These are phyloP conservation scores for Gastrodia elata DNA, from an alignment of 106 monocot species.

Conservation along the genomic window DNA sequence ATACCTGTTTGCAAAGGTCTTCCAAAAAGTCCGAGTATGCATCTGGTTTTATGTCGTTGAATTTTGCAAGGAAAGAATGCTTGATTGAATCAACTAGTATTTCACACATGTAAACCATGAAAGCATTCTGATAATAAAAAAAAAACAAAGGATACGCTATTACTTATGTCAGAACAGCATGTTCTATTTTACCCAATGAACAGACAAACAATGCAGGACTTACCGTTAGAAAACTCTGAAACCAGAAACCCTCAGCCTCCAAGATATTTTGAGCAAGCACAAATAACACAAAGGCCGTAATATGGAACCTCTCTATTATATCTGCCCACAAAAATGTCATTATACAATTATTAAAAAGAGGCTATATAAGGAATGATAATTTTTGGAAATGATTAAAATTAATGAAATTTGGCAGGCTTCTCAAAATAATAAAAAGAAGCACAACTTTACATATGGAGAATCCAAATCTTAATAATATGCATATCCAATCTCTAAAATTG, in stretches of 20 bases:
- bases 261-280: conserved; percentile 77
- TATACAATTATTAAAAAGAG: not conserved
- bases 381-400: not conserved
- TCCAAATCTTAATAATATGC: too few species aligned
- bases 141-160: conserved; percentile 12
- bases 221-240: conserved; percentile 58
- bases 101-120: conserved; percentile 79
- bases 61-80: conserved; percentile 95
- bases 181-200: not conserved
- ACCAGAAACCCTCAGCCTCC: conserved; percentile 78
- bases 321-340: conserved; percentile 29
- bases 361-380: not conserved
- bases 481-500: too few species aligned
- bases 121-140: conserved; percentile 73
- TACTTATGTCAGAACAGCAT: not conserved
- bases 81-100: conserved; percentile 77
- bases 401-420: not conserved
- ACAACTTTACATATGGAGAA: too few species aligned
- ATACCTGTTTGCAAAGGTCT: conserved; percentile 93
- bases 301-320: conserved; percentile 68
- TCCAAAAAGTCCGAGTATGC: conserved; percentile 92
- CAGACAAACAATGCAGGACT: conserved; percentile 7
- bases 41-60: conserved; percentile 93
- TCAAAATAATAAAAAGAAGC: too few species aligned
- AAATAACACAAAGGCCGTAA: conserved; percentile 65